phyloP scores from a whole-genome alignment of 2,329 filamentous ascomycete species.

The Teratosphaeria pseudoeucalypti region DNA sequence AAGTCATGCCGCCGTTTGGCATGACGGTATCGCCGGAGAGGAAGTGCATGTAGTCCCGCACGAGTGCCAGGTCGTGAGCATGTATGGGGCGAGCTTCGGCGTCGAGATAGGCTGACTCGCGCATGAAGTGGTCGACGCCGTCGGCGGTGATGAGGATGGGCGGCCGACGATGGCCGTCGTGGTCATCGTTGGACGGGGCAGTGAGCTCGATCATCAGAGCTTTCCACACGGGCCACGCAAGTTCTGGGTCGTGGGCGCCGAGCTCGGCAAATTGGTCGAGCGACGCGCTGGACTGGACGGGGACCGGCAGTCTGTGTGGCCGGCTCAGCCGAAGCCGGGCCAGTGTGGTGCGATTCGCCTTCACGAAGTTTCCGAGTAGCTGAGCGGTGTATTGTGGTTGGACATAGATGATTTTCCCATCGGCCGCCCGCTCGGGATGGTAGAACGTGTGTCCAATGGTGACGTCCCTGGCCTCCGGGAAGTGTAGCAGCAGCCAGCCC shows the following conservation, averaged over 20 bases:
- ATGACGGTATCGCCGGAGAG: slow-evolving; percentile 49
- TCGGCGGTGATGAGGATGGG: slow-evolving; percentile 69
- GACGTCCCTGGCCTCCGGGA: slow-evolving; percentile 85
- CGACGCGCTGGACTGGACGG: slow-evolving; percentile 47
- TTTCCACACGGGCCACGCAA: slow-evolving; percentile 70
- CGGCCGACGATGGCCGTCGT: slow-evolving; percentile 39
- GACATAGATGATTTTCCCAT: slow-evolving; percentile 48
- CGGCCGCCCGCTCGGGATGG: slow-evolving; percentile 50
- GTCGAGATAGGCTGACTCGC: slow-evolving; percentile 62
- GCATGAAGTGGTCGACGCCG: slow-evolving; percentile 72
- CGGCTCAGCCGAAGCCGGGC: slow-evolving; percentile 40
- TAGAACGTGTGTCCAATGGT: slow-evolving; percentile 75
- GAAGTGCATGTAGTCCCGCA: slow-evolving; percentile 64
- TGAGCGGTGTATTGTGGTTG: slow-evolving; percentile 69
- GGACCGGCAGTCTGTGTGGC: slow-evolving; percentile 48
- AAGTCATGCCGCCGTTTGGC: slow-evolving; percentile 66
- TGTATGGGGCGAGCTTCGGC: slow-evolving; percentile 66
- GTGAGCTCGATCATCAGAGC: slow-evolving; percentile 74
- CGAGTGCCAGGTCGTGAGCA: slow-evolving; percentile 69
- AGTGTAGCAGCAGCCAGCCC: slow-evolving; percentile 77
- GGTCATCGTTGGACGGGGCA: slow-evolving; percentile 28
- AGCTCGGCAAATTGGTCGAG: slow-evolving; percentile 59
- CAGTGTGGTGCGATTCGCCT: slow-evolving; percentile 61
- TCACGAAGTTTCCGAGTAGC: slow-evolving; percentile 61
- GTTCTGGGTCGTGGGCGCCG: slow-evolving; percentile 62